These are phyloP conservation scores for Knoxdaviesia capensis DNA, from an alignment of 2,329 filamentous ascomycete species.

Conservation along the genomic window DNA sequence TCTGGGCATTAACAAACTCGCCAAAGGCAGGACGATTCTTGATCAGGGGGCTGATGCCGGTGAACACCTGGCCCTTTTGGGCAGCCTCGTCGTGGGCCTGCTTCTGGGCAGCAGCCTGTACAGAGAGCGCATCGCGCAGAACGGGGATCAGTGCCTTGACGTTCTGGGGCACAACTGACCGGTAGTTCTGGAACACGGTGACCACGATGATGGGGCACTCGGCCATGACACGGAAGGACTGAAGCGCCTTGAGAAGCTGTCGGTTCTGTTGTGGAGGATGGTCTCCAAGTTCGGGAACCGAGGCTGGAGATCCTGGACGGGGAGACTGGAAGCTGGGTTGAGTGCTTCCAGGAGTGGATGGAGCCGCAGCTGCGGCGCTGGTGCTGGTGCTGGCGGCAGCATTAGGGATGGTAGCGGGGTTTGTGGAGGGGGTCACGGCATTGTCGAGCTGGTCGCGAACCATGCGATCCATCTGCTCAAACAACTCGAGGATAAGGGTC, in stretches of 20 bases:
- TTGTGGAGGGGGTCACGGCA: constrained; percentile 24
- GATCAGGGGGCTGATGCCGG: constrained; percentile 81
- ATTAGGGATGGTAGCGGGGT: too few species aligned
- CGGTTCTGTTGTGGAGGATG: constrained; percentile 68
- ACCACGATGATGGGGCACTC: constrained; percentile 98
- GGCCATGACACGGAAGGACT: constrained; percentile 94
- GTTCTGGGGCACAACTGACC: constrained; percentile 58
- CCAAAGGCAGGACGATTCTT: constrained; percentile 88
- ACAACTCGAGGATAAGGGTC: constrained; percentile 83
- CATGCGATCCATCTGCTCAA: constrained; percentile 82
- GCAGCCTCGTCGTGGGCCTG: constrained; percentile 76
- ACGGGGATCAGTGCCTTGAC: constrained; percentile 83
- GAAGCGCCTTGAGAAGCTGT: constrained; percentile 78
- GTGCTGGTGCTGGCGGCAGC: constrained; percentile 7
- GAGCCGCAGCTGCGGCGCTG: constrained; percentile 31
- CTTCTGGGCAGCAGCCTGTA: constrained; percentile 85
- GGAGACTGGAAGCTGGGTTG: constrained; percentile 68
- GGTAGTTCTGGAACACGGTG: constrained; percentile 89
- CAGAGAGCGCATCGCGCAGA: constrained; percentile 73
- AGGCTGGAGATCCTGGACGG: constrained; percentile 73
- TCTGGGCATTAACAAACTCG: constrained; percentile 92
- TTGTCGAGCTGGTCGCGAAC: constrained; percentile 92
- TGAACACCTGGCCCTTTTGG: constrained; percentile 64
- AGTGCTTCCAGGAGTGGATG: constrained; percentile 45
- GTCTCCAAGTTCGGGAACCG: constrained; percentile 59